These are phyloP conservation scores for Fusarium luffae DNA, from an alignment of 2,329 filamentous ascomycete species.

Conservation along the genomic window DNA sequence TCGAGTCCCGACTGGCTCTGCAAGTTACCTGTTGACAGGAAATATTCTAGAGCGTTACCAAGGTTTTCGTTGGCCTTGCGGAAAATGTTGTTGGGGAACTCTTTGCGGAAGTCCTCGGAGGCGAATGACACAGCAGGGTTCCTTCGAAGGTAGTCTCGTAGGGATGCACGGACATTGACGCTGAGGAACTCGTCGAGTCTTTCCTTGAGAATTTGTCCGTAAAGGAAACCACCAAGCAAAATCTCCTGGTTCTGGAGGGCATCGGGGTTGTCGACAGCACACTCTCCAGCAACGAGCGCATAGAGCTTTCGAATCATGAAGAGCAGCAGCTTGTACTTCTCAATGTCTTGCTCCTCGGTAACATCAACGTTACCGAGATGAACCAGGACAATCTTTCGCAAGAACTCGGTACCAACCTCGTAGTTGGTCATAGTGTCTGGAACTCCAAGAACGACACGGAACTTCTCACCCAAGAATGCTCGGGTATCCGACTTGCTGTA, in stretches of 20 bases:
- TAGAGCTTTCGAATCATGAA: slow-evolving; percentile 99
- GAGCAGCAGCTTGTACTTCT: slow-evolving; percentile 93
- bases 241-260: slow-evolving; percentile 97
- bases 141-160: slow-evolving; percentile 68
- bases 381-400: slow-evolving; percentile 89
- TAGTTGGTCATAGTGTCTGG: slow-evolving; percentile 86
- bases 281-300: slow-evolving; percentile 90
- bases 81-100: slow-evolving; percentile 83
- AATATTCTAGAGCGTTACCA: slow-evolving; percentile 89
- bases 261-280: slow-evolving; percentile 94
- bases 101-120: slow-evolving; percentile 79
- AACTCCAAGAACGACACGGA: slow-evolving; percentile 86
- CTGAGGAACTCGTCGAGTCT: slow-evolving; percentile 88
- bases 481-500: slow-evolving; percentile 85
- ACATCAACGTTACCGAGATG: slow-evolving; percentile 90
- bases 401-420: slow-evolving; percentile 89
- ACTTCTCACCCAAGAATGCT: slow-evolving; percentile 89
- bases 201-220: slow-evolving; percentile 96
- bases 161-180: slow-evolving; percentile 60
- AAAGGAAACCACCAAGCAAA: slow-evolving; percentile 90
- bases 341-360: slow-evolving; percentile 82
- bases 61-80: slow-evolving; percentile 87
- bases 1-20: slow-evolving; percentile 92
- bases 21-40: slow-evolving; percentile 94
- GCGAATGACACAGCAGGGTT: slow-evolving; percentile 76